These are phyloP conservation scores for Phoma sp. DNA, from an alignment of 2,329 filamentous ascomycete genomes.

Conservation along the genomic window DNA sequence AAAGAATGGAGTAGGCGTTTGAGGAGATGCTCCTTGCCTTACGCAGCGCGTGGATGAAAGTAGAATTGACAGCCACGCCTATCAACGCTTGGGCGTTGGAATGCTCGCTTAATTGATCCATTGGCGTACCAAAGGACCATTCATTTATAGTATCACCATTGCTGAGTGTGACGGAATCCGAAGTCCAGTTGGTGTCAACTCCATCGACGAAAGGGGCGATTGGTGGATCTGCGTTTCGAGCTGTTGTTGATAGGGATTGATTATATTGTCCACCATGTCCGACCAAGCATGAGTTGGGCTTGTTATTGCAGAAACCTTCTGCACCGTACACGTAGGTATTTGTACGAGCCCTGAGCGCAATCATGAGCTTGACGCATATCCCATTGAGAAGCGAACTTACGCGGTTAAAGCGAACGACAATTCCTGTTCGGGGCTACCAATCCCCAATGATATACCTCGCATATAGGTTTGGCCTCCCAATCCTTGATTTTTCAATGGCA, in stretches of 20 bases:
- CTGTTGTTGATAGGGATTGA: not conserved
- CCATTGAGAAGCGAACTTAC: not conserved
- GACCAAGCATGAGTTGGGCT: not conserved
- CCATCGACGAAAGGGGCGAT: not conserved
- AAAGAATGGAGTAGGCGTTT: conserved; percentile 11
- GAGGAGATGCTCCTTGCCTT: conserved; percentile 8
- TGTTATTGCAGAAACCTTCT: not conserved
- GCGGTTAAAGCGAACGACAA: not conserved
- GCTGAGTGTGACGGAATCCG: not conserved
- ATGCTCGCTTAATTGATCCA: not conserved
- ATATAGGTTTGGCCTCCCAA: not conserved
- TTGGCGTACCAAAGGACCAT: not conserved
- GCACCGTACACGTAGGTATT: not conserved
- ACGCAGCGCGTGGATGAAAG: conserved; percentile 3
- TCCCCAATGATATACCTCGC: conserved; percentile 1
- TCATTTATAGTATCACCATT: not conserved
- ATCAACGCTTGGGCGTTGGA: not conserved
- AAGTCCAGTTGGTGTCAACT: not conserved
- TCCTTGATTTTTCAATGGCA: conserved; percentile 5
- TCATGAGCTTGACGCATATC: not conserved
- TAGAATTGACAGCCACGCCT: conserved; percentile 8
- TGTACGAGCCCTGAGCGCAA: not conserved
- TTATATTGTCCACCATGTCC: not conserved
- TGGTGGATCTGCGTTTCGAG: not conserved
- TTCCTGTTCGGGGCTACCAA: conserved; percentile 3